A percentile compares a stretch with the other conserved stretches of the same genome.
phyloP scores from a whole-genome alignment of 140 eudicot genomes.

The Senecio squalidus region DNA sequence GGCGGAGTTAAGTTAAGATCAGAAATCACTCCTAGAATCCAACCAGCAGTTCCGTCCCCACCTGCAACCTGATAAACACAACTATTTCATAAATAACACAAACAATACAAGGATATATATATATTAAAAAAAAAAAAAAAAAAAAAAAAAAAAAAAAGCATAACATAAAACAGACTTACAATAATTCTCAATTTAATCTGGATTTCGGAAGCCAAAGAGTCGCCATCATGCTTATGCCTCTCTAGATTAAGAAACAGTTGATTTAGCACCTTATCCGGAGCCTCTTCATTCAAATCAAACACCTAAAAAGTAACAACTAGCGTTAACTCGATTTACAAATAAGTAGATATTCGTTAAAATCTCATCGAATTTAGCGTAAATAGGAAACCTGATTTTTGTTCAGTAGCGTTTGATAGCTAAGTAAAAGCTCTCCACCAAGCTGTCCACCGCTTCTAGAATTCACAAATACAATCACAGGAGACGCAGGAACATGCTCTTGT shows the following conservation, averaged over 20 bases:
- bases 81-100: neutral
- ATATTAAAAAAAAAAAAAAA: no score
- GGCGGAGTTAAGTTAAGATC: conserved; percentile 65
- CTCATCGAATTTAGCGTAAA: neutral
- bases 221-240: conserved; percentile 61
- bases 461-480: conserved; percentile 80
- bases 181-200: conserved; percentile 56
- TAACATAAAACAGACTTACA: conserved; percentile 35
- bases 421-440: conserved; percentile 73
- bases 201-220: conserved; percentile 47
- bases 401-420: conserved; percentile 59
- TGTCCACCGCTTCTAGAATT: conserved; percentile 93
- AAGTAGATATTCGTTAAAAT: neutral
- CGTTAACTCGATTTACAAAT: neutral
- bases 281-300: conserved; percentile 64
- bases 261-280: conserved; percentile 72
- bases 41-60: conserved; percentile 97
- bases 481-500: conserved; percentile 38
- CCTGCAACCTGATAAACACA: conserved; percentile 73
- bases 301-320: conserved; percentile 46
- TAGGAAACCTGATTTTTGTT: conserved; percentile 67
- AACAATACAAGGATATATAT: neutral
- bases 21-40: conserved; percentile 86
- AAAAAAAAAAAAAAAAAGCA: no score
- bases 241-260: conserved; percentile 59